These are phyloP conservation scores for Coleophoma cylindrospora DNA, from an alignment of 2,329 filamentous ascomycete genomes.

Conservation along the genomic window DNA sequence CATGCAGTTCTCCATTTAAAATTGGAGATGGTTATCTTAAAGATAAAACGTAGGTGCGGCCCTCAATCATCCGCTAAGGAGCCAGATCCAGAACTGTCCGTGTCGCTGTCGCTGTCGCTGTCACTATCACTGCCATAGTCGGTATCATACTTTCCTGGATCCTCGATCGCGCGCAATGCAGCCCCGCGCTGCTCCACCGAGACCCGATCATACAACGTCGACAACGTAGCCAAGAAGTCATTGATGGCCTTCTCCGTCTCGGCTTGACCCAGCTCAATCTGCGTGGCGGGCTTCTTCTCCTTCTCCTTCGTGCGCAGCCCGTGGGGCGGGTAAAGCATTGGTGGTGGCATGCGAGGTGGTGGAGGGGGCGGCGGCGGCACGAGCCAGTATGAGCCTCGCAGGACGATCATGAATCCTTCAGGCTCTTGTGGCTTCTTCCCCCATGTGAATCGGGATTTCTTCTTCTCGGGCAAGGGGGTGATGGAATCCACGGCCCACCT, in stretches of 20 bases:
- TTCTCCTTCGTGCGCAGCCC: background rate
- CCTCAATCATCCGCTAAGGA: background rate
- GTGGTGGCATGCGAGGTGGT: background rate
- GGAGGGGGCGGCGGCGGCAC: background rate
- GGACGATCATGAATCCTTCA: background rate
- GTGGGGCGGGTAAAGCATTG: background rate
- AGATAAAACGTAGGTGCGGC: no score
- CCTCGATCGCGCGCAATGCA: slow-evolving; percentile 5
- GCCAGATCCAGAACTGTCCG: background rate
- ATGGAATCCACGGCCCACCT: background rate
- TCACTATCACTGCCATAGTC: slow-evolving; percentile 8
- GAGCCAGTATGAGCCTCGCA: background rate
- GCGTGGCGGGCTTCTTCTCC: background rate
- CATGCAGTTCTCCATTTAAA: no score
- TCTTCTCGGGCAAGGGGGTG: background rate
- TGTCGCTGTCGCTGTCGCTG: background rate
- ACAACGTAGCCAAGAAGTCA: slow-evolving; percentile 12
- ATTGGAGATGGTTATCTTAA: no score
- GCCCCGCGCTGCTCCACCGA: slow-evolving; percentile 6
- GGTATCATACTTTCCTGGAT: slow-evolving; percentile 2
- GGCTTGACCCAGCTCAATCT: slow-evolving; percentile 8
- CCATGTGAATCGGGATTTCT: background rate
- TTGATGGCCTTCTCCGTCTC: slow-evolving; percentile 13
- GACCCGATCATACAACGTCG: slow-evolving; percentile 11
- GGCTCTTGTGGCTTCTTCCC: background rate